Percentiles rank a stretch among this genome's conserved stretches.
Evolutionary conservation across 352 stramenopile species (phyloP).

Genomic region (Phytophthora macrochlamydospora): DNA sequence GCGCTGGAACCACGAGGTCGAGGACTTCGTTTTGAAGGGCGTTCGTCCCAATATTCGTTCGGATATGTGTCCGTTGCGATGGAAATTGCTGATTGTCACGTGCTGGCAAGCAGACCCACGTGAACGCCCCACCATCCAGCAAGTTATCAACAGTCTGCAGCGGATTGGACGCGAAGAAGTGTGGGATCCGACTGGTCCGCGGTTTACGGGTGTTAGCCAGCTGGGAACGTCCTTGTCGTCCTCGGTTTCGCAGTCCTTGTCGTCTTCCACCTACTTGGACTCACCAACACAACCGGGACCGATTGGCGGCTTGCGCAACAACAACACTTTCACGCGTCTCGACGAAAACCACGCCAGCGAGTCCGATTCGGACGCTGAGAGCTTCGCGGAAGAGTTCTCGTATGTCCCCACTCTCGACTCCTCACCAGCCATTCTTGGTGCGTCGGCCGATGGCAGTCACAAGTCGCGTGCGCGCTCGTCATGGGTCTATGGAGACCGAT

Average conservation of each 20-base stretch:
- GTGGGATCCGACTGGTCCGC: conserved; percentile 62
- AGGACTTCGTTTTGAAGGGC: conserved; percentile 78
- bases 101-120: conserved; percentile 88
- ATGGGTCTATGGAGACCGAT: conserved; percentile 35
- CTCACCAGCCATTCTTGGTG: conserved; percentile 33
- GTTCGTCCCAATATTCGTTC: conserved; percentile 68
- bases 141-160: conserved; percentile 86
- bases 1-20: conserved; percentile 88
- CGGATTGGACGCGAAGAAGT: conserved; percentile 81
- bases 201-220: conserved; percentile 64
- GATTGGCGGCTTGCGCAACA: conserved; percentile 35
- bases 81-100: conserved; percentile 75
- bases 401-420: conserved; percentile 50
- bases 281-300: conserved; percentile 42
- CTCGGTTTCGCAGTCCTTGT: conserved; percentile 46
- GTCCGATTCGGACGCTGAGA: conserved; percentile 45
- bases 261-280: conserved; percentile 46
- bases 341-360: conserved; percentile 56
- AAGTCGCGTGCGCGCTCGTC: conserved; percentile 18
- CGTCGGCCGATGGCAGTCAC: conserved; percentile 20
- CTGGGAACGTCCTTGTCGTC: conserved; percentile 53
- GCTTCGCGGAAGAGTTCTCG: conserved; percentile 51
- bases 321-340: conserved; percentile 23
- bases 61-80: conserved; percentile 76
- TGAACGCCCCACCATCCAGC: conserved; percentile 83